Base-by-base conservation (phyloP, 805 yeast genomes). In the Saturnispora kantuleensis region DNA sequence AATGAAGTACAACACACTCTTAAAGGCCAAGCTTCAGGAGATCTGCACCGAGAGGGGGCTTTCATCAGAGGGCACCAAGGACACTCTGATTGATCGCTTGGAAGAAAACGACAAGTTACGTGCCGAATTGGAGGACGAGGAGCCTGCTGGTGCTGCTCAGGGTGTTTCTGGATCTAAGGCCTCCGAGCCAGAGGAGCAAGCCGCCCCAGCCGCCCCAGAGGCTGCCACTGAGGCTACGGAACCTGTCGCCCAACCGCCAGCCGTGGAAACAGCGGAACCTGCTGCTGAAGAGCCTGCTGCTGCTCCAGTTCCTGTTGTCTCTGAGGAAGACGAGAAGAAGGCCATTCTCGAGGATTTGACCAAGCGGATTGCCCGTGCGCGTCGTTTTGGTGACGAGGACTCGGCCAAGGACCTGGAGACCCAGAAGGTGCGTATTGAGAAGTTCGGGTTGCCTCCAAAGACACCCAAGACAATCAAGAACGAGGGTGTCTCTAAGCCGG, bases 1-100 rank as follows among this genome's bases (percentile, higher is more conserved):
- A 39, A 35, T 44, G 42, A 38, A 71, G 10, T 81, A 79, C 59
- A 58, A 76, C n/a, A 57, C 79, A n/a, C 71, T 76, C 51, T 81
- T 89, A 2, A 96, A 88, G 42, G 79, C 81, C 15, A 95, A 88
- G 67, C 73, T 90, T 62, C 89, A 85, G 60, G 95, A 84, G 50
- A 56, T 76, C 46, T 72, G 90, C 54, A 81, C 81, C 54, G 63
- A 71, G 17, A 78, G 79, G 49, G 83, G 81, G 1, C 72, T 90
- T 41, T 61, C 93, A 2, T 68, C 70, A 5, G 74, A 74, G 34
- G 97, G 97, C 17, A 79, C 85, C 54, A 90, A 90, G 63, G 79
- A 82, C 36, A 96, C 87, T 42, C 66, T 84, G 52, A 67, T 84
- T 46, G 74, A 74, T 12, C 73, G 93, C 54, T 66, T 84, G 50